Percentiles rank a stretch among this genome's conserved stretches.
These are phyloP conservation scores for Cucurbita moschata DNA, from an alignment of 306 rosid genomes.

Conservation along the genomic window DNA sequence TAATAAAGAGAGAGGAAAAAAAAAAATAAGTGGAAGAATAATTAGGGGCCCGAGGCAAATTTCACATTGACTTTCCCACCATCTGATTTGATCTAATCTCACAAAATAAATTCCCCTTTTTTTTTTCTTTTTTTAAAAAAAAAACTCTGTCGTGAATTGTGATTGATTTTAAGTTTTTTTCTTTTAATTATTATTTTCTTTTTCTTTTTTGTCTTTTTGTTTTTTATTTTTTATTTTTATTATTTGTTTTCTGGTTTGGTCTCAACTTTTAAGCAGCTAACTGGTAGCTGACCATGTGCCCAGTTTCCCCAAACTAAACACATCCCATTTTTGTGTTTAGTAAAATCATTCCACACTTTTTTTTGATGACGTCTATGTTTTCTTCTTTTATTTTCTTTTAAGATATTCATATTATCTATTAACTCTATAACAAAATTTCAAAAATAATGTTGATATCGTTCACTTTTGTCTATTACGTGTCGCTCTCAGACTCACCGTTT, in stretches of 20 bases:
- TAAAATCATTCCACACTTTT: neutral
- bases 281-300: constrained; percentile 6
- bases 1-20: neutral
- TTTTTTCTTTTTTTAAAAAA: too few relatives aligned
- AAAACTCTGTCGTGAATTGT: neutral
- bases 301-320: constrained; percentile 1
- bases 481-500: too few relatives aligned
- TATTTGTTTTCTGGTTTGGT: neutral
- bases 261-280: constrained; percentile 7
- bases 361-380: neutral
- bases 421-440: too few relatives aligned
- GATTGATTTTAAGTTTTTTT: neutral
- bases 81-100: neutral
- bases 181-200: neutral
- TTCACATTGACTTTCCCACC: constrained; percentile 17
- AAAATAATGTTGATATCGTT: too few relatives aligned
- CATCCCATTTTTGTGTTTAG: neutral
- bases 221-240: neutral
- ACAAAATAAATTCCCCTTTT: neutral
- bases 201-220: neutral
- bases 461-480: too few relatives aligned
- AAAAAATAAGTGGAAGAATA: constrained; percentile 23
- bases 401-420: neutral
- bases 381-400: neutral
- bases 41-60: constrained; percentile 78